Base-by-base conservation (phyloP, 257 asterid species). In the Solanum gracilifrons region DNA sequence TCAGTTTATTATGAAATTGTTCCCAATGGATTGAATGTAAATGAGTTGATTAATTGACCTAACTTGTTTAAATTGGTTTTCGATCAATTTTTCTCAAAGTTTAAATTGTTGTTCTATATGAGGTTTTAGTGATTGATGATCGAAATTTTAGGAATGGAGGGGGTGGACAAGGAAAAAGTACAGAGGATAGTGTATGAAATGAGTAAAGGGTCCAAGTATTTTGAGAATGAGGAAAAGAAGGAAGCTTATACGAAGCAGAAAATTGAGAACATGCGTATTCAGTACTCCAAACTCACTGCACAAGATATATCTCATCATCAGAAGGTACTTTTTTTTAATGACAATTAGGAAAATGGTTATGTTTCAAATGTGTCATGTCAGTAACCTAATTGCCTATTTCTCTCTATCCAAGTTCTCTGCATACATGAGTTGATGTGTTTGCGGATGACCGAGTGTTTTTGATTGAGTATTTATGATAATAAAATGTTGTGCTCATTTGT, bases 131-230 rank as follows among this genome's bases (percentile, higher is more conserved):
- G 79, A 48, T 80, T 87, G 66, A 74, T 72, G 33, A 43, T 51
- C 88, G 86, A 29, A 51, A 75, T 89, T 89, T 85, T 88, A 96
- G 99, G 99, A 68, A 97, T 97, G 99, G 99, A 97, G 87, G 98
- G 98, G 73, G 99, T 97, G 91, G 99, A 97, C 91, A 95, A 95
- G 98, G 99, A 97, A 66, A 97, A 93, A 88, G 99, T 97, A 91
- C 99, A 97, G 93, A 95, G 96, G 84, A 88, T 93, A 85, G 98
- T 97, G 85, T 97, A 97, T 87, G 99, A 97, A 92, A 96, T 97
- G 98, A 97, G 99, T 90, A 97, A 96, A 91, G 99, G 99, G 6
- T 95, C 99, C 29, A 97, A 96, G 90, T 97, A 95, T 90, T 97
- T 96, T 83, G 96, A 93, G 88, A 96, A 96, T 68, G 98, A 96